A percentile compares a stretch with the other conserved stretches of the same genome.
phyloP scores from a whole-genome alignment of 257 asterid species.

The Eustoma russellianum region DNA sequence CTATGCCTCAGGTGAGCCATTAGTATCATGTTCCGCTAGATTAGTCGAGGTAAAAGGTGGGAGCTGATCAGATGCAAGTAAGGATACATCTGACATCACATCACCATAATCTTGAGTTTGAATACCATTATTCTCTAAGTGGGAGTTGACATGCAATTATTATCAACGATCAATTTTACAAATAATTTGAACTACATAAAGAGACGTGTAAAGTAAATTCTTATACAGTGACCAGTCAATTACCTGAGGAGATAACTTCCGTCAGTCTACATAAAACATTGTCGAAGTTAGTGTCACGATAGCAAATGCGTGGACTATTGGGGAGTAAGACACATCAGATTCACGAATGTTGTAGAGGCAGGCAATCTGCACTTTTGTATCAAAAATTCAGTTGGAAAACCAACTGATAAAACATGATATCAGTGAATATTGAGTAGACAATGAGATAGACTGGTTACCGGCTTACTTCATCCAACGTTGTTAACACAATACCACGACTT shows the following conservation, averaged over 20 bases:
- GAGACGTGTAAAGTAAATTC: background rate
- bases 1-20: constrained; percentile 21
- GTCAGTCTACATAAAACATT: constrained; percentile 75
- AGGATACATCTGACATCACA: constrained; percentile 56
- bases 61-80: constrained; percentile 72
- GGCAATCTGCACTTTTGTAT: constrained; percentile 53
- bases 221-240: constrained; percentile 4
- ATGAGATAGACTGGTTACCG: constrained; percentile 2
- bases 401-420: constrained; percentile 2
- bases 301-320: constrained; percentile 90
- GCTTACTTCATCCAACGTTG: constrained; percentile 84
- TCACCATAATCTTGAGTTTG: constrained; percentile 59
- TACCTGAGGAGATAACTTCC: constrained; percentile 80
- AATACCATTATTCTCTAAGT: constrained; percentile 59
- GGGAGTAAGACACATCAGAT: constrained; percentile 69
- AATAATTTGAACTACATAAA: no score
- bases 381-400: constrained; percentile 9
- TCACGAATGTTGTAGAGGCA: constrained; percentile 92
- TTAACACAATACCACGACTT: constrained; percentile 54
- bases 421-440: constrained; percentile 1
- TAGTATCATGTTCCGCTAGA: constrained; percentile 11
- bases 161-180: no score
- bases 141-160: constrained; percentile 48
- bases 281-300: constrained; percentile 64
- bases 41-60: constrained; percentile 22